phyloP scores from a whole-genome alignment of 1,284 basidiomycete species.

The Sphaerobolus stellatus region DNA sequence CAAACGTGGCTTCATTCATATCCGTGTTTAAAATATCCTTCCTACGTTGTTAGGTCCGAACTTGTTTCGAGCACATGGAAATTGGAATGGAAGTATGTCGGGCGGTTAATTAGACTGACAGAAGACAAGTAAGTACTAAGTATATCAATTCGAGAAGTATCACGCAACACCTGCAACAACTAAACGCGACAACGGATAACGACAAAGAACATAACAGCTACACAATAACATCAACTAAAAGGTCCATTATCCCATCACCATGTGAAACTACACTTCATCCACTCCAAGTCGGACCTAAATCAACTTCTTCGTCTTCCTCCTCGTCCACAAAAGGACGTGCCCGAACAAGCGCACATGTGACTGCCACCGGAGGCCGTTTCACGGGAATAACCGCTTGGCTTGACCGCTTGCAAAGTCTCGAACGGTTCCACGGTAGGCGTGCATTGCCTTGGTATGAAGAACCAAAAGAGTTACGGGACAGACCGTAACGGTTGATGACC shows the following conservation, averaged over 20 bases:
- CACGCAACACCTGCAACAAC: neutral
- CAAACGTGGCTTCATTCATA: neutral
- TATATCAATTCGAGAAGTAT: too few relatives aligned
- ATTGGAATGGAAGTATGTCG: too few relatives aligned
- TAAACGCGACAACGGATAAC: too few relatives aligned
- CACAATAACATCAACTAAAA: neutral
- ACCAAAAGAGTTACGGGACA: too few relatives aligned
- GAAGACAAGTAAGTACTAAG: too few relatives aligned
- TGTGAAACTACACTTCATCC: neutral
- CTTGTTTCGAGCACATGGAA: too few relatives aligned
- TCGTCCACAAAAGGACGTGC: neutral
- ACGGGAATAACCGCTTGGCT: too few relatives aligned
- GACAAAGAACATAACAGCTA: neutral
- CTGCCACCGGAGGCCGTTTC: neutral
- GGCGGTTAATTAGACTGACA: too few relatives aligned
- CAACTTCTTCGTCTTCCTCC: neutral
- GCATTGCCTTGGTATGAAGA: too few relatives aligned
- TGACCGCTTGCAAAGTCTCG: too few relatives aligned
- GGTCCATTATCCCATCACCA: neutral
- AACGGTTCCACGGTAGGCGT: too few relatives aligned
- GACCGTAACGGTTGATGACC: neutral
- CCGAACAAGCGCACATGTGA: neutral
- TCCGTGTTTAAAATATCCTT: neutral
- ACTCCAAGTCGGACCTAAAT: slow-evolving; percentile 10
- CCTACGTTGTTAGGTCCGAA: neutral